These are phyloP conservation scores for Stephania japonica DNA, from an alignment of 164 flowering plant species.

Conservation along the genomic window DNA sequence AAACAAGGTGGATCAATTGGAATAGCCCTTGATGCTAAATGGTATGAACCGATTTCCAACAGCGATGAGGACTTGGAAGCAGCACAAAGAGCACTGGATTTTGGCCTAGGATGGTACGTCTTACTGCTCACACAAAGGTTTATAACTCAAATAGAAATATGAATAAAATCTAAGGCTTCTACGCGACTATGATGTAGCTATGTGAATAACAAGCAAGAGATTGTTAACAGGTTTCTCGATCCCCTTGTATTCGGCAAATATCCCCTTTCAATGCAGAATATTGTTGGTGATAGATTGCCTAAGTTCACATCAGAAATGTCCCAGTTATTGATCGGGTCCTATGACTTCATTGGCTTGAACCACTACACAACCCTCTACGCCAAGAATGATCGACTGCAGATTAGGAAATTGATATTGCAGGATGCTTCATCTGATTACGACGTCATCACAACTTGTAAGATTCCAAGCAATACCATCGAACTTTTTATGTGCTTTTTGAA, in stretches of 20 bases:
- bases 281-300: slow-evolving; percentile 63
- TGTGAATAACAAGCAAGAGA: slow-evolving; percentile 7
- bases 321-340: slow-evolving; percentile 33
- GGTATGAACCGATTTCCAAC: slow-evolving; percentile 76
- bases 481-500: background rate
- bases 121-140: slow-evolving; percentile 3
- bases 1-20: slow-evolving; percentile 71
- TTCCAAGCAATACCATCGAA: slow-evolving; percentile 11
- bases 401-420: slow-evolving; percentile 48
- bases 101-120: slow-evolving; percentile 69
- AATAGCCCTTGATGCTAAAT: slow-evolving; percentile 72
- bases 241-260: slow-evolving; percentile 78
- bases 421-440: slow-evolving; percentile 75
- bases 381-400: slow-evolving; percentile 46
- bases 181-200: background rate
- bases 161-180: background rate
- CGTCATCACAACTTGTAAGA: slow-evolving; percentile 65
- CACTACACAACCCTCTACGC: slow-evolving; percentile 82
- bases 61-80: slow-evolving; percentile 69
- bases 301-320: slow-evolving; percentile 38
- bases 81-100: slow-evolving; percentile 75
- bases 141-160: too few species aligned
- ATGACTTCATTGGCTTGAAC: slow-evolving; percentile 80
- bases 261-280: slow-evolving; percentile 65
- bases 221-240: slow-evolving; percentile 75